These are phyloP conservation scores for Phaeosphaeria sp. DNA, from an alignment of 2,329 filamentous ascomycete species.

Conservation along the genomic window DNA sequence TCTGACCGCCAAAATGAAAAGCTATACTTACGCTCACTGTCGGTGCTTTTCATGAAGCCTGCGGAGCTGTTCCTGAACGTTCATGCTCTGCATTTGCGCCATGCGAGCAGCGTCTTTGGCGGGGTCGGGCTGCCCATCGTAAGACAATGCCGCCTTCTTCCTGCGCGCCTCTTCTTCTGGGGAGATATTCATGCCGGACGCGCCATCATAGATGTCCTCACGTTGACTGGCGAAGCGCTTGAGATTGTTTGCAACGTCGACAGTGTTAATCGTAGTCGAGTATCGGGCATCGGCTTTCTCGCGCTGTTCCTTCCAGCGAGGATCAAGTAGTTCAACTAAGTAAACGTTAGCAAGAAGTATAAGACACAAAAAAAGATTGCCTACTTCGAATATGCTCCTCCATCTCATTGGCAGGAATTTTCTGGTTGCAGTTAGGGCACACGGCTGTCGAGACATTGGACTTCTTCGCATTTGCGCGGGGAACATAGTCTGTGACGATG, in stretches of 20 bases:
- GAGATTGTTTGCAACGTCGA: constrained; percentile 89
- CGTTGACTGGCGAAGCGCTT: constrained; percentile 93
- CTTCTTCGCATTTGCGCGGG: constrained; percentile 77
- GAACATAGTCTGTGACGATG: constrained; percentile 92
- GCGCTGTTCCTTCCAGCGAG: constrained; percentile 94
- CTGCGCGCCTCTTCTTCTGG: constrained; percentile 77
- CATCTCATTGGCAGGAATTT: constrained; percentile 85
- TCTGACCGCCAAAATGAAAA: background rate
- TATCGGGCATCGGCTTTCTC: constrained; percentile 86
- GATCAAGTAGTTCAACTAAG: constrained; percentile 86
- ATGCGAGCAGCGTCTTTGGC: constrained; percentile 61
- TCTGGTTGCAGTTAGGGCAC: constrained; percentile 92
- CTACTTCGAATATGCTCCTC: constrained; percentile 90
- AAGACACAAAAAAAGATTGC: constrained; percentile 27
- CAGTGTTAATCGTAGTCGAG: constrained; percentile 84
- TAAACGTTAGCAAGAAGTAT: constrained; percentile 45
- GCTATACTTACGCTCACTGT: constrained; percentile 9
- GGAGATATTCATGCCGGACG: constrained; percentile 70
- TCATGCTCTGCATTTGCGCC: constrained; percentile 63
- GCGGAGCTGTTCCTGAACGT: constrained; percentile 85
- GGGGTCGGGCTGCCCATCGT: constrained; percentile 68
- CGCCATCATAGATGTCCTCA: constrained; percentile 82
- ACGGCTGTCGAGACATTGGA: constrained; percentile 72
- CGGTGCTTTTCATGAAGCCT: constrained; percentile 65
- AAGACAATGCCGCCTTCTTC: constrained; percentile 75